Base-by-base conservation (phyloP, 2,329 filamentous ascomycete genomes). In the Colletotrichum cereale region DNA sequence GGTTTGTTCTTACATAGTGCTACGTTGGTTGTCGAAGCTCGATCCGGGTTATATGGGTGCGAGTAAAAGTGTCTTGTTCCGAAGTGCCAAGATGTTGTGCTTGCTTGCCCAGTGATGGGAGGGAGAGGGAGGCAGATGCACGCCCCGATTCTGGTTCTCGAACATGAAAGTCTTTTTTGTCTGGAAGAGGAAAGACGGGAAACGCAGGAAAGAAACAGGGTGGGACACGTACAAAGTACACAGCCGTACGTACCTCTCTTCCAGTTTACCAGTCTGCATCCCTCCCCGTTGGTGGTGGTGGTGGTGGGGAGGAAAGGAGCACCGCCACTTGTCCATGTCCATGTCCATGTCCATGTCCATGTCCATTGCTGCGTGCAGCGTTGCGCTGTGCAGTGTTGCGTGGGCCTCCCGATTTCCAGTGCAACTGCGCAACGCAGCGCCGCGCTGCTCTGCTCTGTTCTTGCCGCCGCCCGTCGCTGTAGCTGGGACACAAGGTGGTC, bases 261-360 rank as follows among this genome's bases (percentile, higher is more conserved):
- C 44, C 12, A 26, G 12, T 8, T 50, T 24, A 16, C 42, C 42
- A 21, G 26, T 26, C 26, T 50, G 21, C 31, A 21, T 5, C 24
- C 24, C 7, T 12, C 40, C 40, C 24, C 5, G 16, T 42, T 44
- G 42, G 66, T 16, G 42, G 66, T 53, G 62, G 66, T 55, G 52
- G n/a, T n/a, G n/a, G n/a, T n/a, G n/a, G n/a, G n/a, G 34, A 36
- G 57, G 47, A 29, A 31, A 47, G 62, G 36, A 34, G 67, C 67
- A 68, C 57, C 58, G 69, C 65, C 69, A 72, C 69, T 57, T 29
- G 58, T 40, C 62, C 63, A 40, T 40, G 50, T 52, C n/a, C 44
- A 12, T 48, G 5, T 4, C 48, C n/a, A n/a, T n/a, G 18, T n/a
- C 16, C 29, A 55, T 34, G 29, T 40, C 34, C 53, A 38, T 57